Percentiles rank a stretch among this genome's conserved stretches.
phyloP scores from a whole-genome alignment of 768 basidiomycete species.

The Hortiboletus flavorubellus region DNA sequence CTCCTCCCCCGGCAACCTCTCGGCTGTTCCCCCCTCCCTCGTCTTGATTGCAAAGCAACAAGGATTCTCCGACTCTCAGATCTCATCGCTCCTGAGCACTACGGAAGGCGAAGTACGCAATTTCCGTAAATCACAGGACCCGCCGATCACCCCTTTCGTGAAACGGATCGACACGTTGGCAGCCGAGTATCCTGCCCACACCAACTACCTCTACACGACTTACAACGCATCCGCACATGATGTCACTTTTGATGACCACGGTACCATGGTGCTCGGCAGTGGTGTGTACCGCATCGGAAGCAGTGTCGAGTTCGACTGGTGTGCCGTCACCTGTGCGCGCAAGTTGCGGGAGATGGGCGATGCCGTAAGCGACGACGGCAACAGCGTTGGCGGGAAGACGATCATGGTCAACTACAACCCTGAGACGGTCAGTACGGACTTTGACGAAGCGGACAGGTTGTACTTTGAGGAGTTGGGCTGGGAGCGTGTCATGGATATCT shows the following conservation, averaged over 20 bases:
- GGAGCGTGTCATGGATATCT: conserved; percentile 99
- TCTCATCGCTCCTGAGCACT: conserved; percentile 73
- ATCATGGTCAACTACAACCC: conserved; percentile 99
- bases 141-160: conserved; percentile 85
- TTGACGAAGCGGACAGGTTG: conserved; percentile 97
- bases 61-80: conserved; percentile 94
- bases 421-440: conserved; percentile 98
- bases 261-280: conserved; percentile 98
- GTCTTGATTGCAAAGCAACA: conserved; percentile 87
- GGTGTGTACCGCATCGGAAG: conserved; percentile 98
- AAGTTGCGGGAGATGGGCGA: conserved; percentile 85
- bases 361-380: conserved; percentile 14
- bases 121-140: conserved; percentile 76
- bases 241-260: conserved; percentile 91
- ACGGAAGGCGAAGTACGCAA: conserved; percentile 79
- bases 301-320: conserved; percentile 99
- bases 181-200: conserved; percentile 97
- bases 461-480: conserved; percentile 99
- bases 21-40: conserved; percentile 67
- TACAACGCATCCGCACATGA: conserved; percentile 98
- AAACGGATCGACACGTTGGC: conserved; percentile 99
- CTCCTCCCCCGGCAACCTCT: conserved; percentile 65
- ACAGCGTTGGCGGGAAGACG: conserved; percentile 57
- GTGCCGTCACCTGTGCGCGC: conserved; percentile 97
- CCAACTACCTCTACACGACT: conserved; percentile 99